These are phyloP conservation scores for Candida nonsorbophila DNA, from an alignment of 805 yeast genomes.

Conservation along the genomic window DNA sequence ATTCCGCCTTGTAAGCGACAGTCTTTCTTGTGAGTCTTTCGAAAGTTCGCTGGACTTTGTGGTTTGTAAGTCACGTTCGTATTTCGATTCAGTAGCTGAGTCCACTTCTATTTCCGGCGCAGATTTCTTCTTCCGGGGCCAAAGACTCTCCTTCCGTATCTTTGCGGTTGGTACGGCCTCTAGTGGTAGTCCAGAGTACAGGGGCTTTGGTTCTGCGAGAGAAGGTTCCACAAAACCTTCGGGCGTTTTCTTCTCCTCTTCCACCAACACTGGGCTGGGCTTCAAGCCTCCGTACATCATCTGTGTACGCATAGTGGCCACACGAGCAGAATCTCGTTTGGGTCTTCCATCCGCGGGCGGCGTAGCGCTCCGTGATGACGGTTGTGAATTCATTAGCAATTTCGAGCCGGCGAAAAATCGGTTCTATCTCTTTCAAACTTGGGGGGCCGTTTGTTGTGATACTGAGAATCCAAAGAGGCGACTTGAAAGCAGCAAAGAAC, in stretches of 20 bases:
- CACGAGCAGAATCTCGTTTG: conserved; percentile 9
- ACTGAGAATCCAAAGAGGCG: no score
- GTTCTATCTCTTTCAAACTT: no score
- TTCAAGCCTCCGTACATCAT: conserved; percentile 4
- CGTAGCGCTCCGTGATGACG: no score
- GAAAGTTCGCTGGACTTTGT: conserved; percentile 7
- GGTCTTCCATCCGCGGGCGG: not conserved
- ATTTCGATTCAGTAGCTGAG: conserved; percentile 7
- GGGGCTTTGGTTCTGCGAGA: conserved; percentile 48
- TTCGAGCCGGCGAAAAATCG: no score
- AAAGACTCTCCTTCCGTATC: conserved; percentile 49
- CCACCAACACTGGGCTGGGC: conserved; percentile 5
- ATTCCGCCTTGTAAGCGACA: no score
- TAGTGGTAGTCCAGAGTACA: conserved; percentile 69
- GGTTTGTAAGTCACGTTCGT: conserved; percentile 11
- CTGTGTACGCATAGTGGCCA: conserved; percentile 7
- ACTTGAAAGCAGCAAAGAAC: no score
- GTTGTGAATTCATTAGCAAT: no score
- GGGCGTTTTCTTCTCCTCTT: not conserved
- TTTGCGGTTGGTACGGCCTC: conserved; percentile 63
- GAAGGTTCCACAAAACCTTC: conserved; percentile 44
- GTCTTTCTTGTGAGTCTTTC: no score
- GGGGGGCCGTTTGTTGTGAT: no score
- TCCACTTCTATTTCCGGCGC: conserved; percentile 8
- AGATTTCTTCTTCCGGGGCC: conserved; percentile 36